These are phyloP conservation scores for Ceratocystis destructans DNA, from an alignment of 2,329 filamentous ascomycete species.

Conservation along the genomic window DNA sequence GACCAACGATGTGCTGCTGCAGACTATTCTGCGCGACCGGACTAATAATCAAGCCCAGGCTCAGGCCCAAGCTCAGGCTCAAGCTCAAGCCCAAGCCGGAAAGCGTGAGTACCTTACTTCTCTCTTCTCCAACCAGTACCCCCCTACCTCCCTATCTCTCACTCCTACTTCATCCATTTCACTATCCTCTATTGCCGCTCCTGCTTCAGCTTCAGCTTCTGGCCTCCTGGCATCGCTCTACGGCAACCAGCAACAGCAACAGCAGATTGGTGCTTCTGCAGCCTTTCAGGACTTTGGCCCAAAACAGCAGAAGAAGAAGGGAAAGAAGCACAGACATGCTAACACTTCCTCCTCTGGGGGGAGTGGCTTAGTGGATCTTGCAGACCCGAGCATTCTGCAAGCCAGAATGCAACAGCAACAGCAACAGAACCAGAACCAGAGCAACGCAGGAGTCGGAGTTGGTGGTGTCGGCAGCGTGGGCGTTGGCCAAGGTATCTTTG, in stretches of 20 bases:
- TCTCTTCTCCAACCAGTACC: conserved; percentile 80
- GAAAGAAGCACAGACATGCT: conserved; percentile 99
- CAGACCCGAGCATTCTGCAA: conserved; percentile 98
- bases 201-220: conserved; percentile 76
- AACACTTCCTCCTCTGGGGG: conserved; percentile 99
- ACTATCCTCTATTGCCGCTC: conserved; percentile 67
- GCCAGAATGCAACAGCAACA: conserved; percentile 78
- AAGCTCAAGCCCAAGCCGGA: conserved; percentile 30
- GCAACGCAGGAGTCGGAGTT: conserved; percentile 50
- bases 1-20: conserved; percentile 54
- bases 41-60: conserved; percentile 38
- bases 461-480: conserved; percentile 18
- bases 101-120: conserved; percentile 99
- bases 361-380: conserved; percentile 99
- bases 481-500: conserved; percentile 69
- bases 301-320: conserved; percentile 99
- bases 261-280: conserved; percentile 36
- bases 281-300: conserved; percentile 81
- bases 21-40: conserved; percentile 64
- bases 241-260: conserved; percentile 47
- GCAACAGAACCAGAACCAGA: conserved; percentile 65
- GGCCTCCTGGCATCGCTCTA: conserved; percentile 86
- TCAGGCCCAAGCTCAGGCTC: conserved; percentile 54
- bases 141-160: conserved; percentile 67
- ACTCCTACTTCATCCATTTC: conserved; percentile 84